Base-by-base conservation (phyloP, 2,329 filamentous ascomycete species). In the Trichoderma sp. region DNA sequence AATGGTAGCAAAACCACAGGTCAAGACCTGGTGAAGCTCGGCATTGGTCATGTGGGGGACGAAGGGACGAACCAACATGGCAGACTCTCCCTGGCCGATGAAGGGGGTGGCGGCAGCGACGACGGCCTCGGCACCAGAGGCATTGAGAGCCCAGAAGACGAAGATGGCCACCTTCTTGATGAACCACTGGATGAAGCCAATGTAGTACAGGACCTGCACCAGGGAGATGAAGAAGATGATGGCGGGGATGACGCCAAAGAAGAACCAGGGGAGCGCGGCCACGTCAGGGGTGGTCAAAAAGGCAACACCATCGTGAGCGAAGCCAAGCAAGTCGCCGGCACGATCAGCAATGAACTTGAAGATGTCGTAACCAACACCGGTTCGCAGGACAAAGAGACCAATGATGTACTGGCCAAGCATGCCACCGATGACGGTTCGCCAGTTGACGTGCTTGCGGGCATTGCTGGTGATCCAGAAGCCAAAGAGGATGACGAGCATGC, bases 151-250 rank as follows among this genome's bases (percentile, higher is more conserved):
- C 92, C 93, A 97, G 88, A 95, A 97, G 87, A 98, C 97, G 82
- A 97, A 94, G 66, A 89, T 87, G 73, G 95, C 94, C 77, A 96
- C 93, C 82, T 97, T 97, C 76, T 86, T 85, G 78, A 97, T 89
- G 82, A 95, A 93, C 94, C 95, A 97, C 83, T 97, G 94, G 68
- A 97, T 84, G 74, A 94, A 86, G 3, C 92, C 92, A 76, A 90
- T 86, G 84, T 95, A 92, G 84, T 93, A 97, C 57, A 97, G 82
- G 15, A 97, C 88, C 82, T 97, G 93, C 30, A 97, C 93, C n/a
- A 97, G 86, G 1, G 94, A 90, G 72, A 97, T 92, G 89, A 98
- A 97, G 89, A 97, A 98, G 84, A 97, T 93, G 82, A 98, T 97
- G 77, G 95, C 91, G 0, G 95, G 94, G n/a, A 97, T 87, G 74